These are phyloP conservation scores for Trypanosoma congolense DNA, from an alignment of 208 protist species.

Conservation along the genomic window DNA sequence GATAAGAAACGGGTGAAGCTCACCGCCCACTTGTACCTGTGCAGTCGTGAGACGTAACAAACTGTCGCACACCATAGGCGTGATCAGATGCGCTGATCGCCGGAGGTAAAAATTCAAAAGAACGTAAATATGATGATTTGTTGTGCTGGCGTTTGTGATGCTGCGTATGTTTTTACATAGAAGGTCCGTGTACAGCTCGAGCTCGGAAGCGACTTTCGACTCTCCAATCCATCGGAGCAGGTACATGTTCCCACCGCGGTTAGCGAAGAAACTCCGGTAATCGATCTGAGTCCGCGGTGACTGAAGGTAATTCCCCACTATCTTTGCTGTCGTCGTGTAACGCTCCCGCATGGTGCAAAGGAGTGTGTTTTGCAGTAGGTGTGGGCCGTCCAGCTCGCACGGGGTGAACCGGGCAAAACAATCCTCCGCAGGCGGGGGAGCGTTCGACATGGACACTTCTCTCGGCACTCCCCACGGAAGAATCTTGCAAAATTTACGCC, in stretches of 20 bases:
- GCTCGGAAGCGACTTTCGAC: slow-evolving; percentile 32
- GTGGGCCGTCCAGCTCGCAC: slow-evolving; percentile 45
- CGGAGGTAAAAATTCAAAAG: slow-evolving; percentile 61
- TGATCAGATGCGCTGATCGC: slow-evolving; percentile 43
- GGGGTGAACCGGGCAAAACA: slow-evolving; percentile 65
- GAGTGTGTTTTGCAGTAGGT: slow-evolving; percentile 48
- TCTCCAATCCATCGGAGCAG: slow-evolving; percentile 70
- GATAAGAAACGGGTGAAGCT: slow-evolving; percentile 59
- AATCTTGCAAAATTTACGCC: slow-evolving; percentile 39
- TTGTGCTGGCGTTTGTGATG: slow-evolving; percentile 35
- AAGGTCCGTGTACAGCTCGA: slow-evolving; percentile 45
- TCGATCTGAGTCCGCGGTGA: slow-evolving; percentile 67
- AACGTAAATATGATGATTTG: slow-evolving; percentile 60
- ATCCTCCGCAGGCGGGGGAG: slow-evolving; percentile 28
- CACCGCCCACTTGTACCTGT: slow-evolving; percentile 40
- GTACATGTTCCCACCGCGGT: slow-evolving; percentile 46
- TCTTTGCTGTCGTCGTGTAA: slow-evolving; percentile 50
- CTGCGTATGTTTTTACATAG: slow-evolving; percentile 38
- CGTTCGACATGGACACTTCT: slow-evolving; percentile 22
- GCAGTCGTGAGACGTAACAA: slow-evolving; percentile 49
- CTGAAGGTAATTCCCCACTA: slow-evolving; percentile 57
- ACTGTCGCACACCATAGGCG: slow-evolving; percentile 39
- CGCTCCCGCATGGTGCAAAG: slow-evolving; percentile 1
- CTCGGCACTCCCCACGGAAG: slow-evolving; percentile 46
- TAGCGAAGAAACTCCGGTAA: slow-evolving; percentile 63